These are phyloP conservation scores for Epichloe amarillans DNA, from an alignment of 2,329 filamentous ascomycete genomes.

Conservation along the genomic window DNA sequence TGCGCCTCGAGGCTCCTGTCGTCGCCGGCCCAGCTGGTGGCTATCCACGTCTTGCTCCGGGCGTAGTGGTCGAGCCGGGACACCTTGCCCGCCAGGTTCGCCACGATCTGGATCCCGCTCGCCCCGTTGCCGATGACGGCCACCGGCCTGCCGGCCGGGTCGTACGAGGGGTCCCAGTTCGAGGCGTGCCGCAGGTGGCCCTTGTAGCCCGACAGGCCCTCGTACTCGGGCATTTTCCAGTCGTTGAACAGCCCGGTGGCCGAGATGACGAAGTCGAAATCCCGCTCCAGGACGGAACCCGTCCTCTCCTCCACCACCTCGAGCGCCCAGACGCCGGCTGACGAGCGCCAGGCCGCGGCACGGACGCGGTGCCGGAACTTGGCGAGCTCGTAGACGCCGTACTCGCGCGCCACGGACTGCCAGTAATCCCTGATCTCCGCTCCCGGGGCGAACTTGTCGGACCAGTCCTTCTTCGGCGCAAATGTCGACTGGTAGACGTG, in stretches of 20 bases:
- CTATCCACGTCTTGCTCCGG: constrained; percentile 54
- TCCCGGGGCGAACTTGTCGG: constrained; percentile 53
- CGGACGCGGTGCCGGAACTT: constrained; percentile 43
- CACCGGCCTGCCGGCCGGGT: constrained; percentile 35
- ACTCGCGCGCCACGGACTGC: constrained; percentile 47
- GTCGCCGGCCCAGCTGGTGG: constrained; percentile 44
- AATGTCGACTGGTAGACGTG: constrained; percentile 60
- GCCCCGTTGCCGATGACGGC: constrained; percentile 53
- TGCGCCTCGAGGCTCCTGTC: constrained; percentile 43
- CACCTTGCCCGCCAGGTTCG: constrained; percentile 36
- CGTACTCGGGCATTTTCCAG: constrained; percentile 49
- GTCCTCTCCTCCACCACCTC: constrained; percentile 25
- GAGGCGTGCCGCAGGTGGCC: constrained; percentile 47
- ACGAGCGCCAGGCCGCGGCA: constrained; percentile 40
- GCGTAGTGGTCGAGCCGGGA: constrained; percentile 49
- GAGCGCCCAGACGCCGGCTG: constrained; percentile 40
- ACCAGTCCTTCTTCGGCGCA: constrained; percentile 55
- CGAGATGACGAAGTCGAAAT: constrained; percentile 47
- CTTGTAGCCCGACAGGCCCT: constrained; percentile 40
- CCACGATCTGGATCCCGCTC: constrained; percentile 43
- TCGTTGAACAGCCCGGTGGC: constrained; percentile 54
- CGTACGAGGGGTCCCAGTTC: constrained; percentile 41
- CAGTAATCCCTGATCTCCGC: constrained; percentile 55
- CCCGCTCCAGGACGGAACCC: constrained; percentile 23
- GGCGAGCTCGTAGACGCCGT: constrained; percentile 48